These are phyloP conservation scores for Entrophospora sp. DNA, from an alignment of 192 early-diverging fungal species.

Conservation along the genomic window DNA sequence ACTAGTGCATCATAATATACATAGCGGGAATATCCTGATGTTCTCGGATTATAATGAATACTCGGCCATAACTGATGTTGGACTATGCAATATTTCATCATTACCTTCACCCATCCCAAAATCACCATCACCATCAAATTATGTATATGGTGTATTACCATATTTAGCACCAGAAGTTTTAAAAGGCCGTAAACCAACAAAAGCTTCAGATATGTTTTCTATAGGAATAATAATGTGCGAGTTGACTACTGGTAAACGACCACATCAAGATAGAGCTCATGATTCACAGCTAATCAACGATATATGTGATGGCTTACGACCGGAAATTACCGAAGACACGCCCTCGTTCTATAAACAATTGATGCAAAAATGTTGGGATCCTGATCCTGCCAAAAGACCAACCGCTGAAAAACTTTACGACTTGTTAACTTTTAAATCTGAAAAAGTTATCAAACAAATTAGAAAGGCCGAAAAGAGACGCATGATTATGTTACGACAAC, in stretches of 20 bases:
- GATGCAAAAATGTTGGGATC: conserved; percentile 7
- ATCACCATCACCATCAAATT: neutral
- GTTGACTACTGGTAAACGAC: conserved; percentile 25
- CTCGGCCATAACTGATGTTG: neutral
- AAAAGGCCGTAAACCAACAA: neutral
- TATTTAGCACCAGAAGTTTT: conserved; percentile 8
- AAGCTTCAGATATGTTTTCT: conserved; percentile 28
- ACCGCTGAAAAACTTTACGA: conserved; percentile 1
- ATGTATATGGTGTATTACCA: conserved; percentile 4
- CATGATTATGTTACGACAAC: too few relatives aligned
- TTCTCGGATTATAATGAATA: neutral
- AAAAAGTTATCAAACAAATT: too few relatives aligned
- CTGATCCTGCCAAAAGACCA: neutral
- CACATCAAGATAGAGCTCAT: conserved; percentile 21
- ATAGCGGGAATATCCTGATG: neutral
- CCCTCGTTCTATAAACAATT: conserved; percentile 10
- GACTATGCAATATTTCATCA: neutral
- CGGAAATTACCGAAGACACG: conserved; percentile 26
- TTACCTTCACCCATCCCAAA: neutral
- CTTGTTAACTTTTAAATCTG: too few relatives aligned
- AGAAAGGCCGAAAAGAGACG: too few relatives aligned
- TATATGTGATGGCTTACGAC: conserved; percentile 23
- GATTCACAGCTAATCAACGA: conserved; percentile 20
- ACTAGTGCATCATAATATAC: neutral
- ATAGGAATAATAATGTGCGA: conserved; percentile 35